Evolutionary conservation across 2,329 filamentous ascomycete species (phyloP), one percentile per base, ranked within the genome.

Genomic region (Exserohilum rostratum): DNA sequence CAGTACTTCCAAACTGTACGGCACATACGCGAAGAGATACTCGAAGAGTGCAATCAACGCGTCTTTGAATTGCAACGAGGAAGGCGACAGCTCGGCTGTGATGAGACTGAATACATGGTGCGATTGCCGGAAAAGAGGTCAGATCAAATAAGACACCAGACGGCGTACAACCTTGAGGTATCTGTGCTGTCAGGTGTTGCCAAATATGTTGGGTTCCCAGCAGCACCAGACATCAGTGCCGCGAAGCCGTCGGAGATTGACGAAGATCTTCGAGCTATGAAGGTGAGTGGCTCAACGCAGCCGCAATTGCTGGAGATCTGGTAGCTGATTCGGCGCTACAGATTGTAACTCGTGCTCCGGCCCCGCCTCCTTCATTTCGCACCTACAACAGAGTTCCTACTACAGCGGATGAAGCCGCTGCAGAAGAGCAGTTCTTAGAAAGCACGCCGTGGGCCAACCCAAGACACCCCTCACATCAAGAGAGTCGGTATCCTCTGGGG

Each of bases 121-220:
- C 86, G 89, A 49, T 96, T 96, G 70, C 90, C 91, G 6, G 85
- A 88, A 46, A 87, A 88, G 60, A 86, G 87, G 57, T 84, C 87
- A 25, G 88, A 93, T 67, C 90, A 93, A 68, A 84, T 96, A 56
- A 83, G 86, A 58, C 90, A 97, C 59, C 93, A 96, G 65, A 85
- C 92, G 45, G 90, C 93, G 42, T 98, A 98, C 79, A 98, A 96
- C 73, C 90, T 89, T 62, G 95, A 99, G 73, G 93, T 99, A 4
- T 96, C 93, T 0, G 86, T 97, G 25, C 79, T 99, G 53, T 88
- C 93, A 5, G 93, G 93, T 33, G 83, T 98, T 46, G 93, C 93
- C 31, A 98, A 97, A 77, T 93, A 97, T 73, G 88, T 96, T 68
- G 95, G 95, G 20, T 99, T 99, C 77, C 95, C 95, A 31, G 93